Base-by-base conservation (phyloP, 1,139 yeast species). In the Dujonia santamariae region DNA sequence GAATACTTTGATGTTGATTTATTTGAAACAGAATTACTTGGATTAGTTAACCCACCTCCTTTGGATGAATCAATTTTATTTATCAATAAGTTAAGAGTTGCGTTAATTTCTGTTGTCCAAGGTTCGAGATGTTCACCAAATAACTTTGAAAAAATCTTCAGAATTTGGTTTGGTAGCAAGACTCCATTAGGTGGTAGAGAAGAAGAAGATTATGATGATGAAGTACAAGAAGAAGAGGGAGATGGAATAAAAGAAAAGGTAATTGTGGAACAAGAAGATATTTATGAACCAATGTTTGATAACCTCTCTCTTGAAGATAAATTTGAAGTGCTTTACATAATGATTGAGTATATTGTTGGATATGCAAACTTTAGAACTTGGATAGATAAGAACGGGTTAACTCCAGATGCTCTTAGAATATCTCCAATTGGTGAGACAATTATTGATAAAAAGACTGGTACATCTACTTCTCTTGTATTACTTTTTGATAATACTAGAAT, bases 1-100 rank as follows among this genome's bases (percentile, higher is more conserved):
- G 81, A 75, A 38, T 56, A 60, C 28, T 76, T 76, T 45, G 81
- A 75, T 50, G 68, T 67, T 12, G 79, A 74, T 36, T 59, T 75
- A 32, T 72, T 75, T 38, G 82, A 76, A 46, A 68, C 74, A 44
- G 82, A 76, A 45, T 55, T 76, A 19, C 50, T 75, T 26, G 63
- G 69, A 36, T 53, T 67, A 41, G 66, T 57, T 6, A 36, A 44
- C 30, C 64, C 65, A 21, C 61, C 58, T 4, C 74, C 74, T 1
- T 44, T 58, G 27, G 63, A 60, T 39, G 61, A 56, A 21, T 44
- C 54, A 32, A 52, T 48, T 4, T 49, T 62, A 26, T 69, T 75
- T 38, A 48, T 71, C 26, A 63, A 67, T 40, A 67, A 60, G 38
- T 53, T 73, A 35, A 66, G 71, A 42, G 40, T 56, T 8, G 65